These are phyloP conservation scores for Bryoglossum gracile DNA, from an alignment of 495 filamentous ascomycete genomes.

Conservation along the genomic window DNA sequence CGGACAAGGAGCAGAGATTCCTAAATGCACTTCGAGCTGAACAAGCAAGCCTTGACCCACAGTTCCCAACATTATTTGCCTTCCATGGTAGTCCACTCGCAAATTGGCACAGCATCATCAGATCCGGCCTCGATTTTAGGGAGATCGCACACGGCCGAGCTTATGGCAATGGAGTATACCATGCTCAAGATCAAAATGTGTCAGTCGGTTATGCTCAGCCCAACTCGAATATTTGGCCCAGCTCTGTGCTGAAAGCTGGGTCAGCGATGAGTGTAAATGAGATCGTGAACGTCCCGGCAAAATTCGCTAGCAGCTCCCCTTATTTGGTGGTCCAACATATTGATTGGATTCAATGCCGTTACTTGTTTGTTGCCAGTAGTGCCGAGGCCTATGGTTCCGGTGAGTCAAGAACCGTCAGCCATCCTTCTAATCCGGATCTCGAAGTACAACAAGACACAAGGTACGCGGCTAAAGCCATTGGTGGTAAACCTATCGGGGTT, in stretches of 20 bases:
- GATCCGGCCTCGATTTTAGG: slow-evolving; percentile 72
- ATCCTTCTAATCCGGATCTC: slow-evolving; percentile 26
- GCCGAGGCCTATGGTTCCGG: slow-evolving; percentile 4
- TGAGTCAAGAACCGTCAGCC: neutral
- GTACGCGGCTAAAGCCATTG: slow-evolving; percentile 34
- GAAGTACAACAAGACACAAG: slow-evolving; percentile 50
- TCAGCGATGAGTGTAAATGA: slow-evolving; percentile 75
- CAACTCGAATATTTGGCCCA: slow-evolving; percentile 46
- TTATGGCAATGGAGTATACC: slow-evolving; percentile 77
- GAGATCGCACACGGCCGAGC: slow-evolving; percentile 54
- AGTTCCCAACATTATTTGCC: slow-evolving; percentile 67
- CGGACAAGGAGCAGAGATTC: slow-evolving; percentile 86
- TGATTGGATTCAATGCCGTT: slow-evolving; percentile 90
- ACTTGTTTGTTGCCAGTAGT: slow-evolving; percentile 65
- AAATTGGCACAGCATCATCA: slow-evolving; percentile 91
- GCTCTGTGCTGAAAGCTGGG: slow-evolving; percentile 51
- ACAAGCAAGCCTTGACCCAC: slow-evolving; percentile 30
- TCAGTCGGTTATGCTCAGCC: slow-evolving; percentile 49
- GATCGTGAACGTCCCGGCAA: slow-evolving; percentile 65
- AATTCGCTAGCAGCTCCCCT: slow-evolving; percentile 49
- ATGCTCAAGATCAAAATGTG: slow-evolving; percentile 48
- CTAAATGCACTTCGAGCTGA: slow-evolving; percentile 50
- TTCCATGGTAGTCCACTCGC: slow-evolving; percentile 71
- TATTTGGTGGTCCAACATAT: slow-evolving; percentile 68
- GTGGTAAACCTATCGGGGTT: slow-evolving; percentile 17